Evolutionary conservation across 768 basidiomycete genomes (phyloP).

Genomic region (Pisolithus orientalis): DNA sequence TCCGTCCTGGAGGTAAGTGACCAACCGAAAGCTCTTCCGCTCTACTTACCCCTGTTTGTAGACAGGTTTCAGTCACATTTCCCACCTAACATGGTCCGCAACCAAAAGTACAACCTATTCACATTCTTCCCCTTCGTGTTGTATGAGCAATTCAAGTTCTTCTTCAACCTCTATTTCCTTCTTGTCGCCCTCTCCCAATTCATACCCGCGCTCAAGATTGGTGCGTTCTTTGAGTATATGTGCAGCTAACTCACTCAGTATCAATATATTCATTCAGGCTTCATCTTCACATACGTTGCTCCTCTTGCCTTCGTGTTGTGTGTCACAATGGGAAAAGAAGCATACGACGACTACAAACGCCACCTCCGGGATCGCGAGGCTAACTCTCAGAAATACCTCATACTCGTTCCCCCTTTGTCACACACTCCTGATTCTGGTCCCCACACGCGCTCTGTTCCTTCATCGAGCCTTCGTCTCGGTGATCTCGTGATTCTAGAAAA

Average conservation of each 20-base stretch:
- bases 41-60: slow-evolving; percentile 19
- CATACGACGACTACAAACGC: slow-evolving; percentile 96
- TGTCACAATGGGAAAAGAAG: slow-evolving; percentile 98
- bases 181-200: slow-evolving; percentile 96
- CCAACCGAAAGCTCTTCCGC: neutral
- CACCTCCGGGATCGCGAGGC: slow-evolving; percentile 89
- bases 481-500: slow-evolving; percentile 91
- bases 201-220: slow-evolving; percentile 92
- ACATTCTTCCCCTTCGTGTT: slow-evolving; percentile 97
- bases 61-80: slow-evolving; percentile 68
- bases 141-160: slow-evolving; percentile 99
- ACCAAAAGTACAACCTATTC: slow-evolving; percentile 96
- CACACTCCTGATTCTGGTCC: slow-evolving; percentile 32
- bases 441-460: slow-evolving; percentile 74
- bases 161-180: slow-evolving; percentile 98
- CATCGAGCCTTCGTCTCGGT: slow-evolving; percentile 83
- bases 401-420: slow-evolving; percentile 48
- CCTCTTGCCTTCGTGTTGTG: slow-evolving; percentile 92
- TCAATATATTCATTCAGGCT: slow-evolving; percentile 47
- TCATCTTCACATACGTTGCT: slow-evolving; percentile 92
- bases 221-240: slow-evolving; percentile 36
- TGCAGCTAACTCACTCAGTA: neutral
- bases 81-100: slow-evolving; percentile 88
- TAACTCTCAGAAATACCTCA: slow-evolving; percentile 87
- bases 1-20: slow-evolving; percentile 59